Percentiles rank a stretch among this genome's conserved stretches.
These are phyloP conservation scores for Gastroboletus turbinatus DNA, from an alignment of 1,284 basidiomycete genomes.

Conservation along the genomic window DNA sequence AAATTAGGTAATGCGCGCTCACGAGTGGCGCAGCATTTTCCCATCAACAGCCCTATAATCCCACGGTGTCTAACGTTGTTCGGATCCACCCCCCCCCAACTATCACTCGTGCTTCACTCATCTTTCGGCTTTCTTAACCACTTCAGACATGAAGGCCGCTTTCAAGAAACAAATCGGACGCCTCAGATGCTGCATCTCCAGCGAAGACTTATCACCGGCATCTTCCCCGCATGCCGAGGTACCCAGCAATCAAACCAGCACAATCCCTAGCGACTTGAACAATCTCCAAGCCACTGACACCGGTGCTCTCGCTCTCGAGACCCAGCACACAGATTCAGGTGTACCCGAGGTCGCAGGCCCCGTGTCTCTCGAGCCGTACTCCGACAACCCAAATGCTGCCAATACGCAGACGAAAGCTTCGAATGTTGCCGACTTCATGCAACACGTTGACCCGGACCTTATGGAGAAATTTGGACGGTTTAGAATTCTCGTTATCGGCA, in stretches of 20 bases:
- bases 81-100: not conserved
- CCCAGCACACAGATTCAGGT: too few species aligned
- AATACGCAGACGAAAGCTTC: too few species aligned
- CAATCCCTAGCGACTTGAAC: not conserved
- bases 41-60: too few species aligned
- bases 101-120: not conserved
- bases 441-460: too few species aligned
- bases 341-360: too few species aligned
- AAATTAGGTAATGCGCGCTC: too few species aligned
- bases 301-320: constrained; percentile 6
- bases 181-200: not conserved
- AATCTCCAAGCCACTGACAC: not conserved
- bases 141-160: not conserved
- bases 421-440: too few species aligned
- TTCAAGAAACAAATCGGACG: not conserved
- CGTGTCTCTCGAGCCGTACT: not conserved
- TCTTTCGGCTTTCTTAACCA: not conserved
- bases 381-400: not conserved
- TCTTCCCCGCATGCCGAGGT: too few species aligned
- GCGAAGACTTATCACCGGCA: too few species aligned
- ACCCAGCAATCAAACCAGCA: not conserved
- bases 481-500: not conserved
- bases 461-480: too few species aligned
- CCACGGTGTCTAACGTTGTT: not conserved
- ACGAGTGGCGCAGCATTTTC: too few species aligned